phyloP scores from a whole-genome alignment of 169 alveolate genomes.

The Plasmodium cynomolgi region DNA sequence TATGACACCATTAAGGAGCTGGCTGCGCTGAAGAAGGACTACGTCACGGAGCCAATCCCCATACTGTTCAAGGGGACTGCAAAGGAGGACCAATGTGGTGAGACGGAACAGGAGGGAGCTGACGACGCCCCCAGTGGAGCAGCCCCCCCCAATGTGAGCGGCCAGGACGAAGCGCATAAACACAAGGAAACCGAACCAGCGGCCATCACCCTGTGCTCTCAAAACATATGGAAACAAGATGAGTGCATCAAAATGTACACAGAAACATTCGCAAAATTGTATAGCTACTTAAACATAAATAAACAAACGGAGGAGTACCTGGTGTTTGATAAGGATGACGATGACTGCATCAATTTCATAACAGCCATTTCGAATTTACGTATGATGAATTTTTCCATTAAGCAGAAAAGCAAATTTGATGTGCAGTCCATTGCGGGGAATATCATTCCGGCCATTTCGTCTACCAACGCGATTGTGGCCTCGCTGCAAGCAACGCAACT shows the following conservation, averaged over 20 bases:
- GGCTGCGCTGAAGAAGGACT: slow-evolving; percentile 57
- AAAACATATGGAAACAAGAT: slow-evolving; percentile 51
- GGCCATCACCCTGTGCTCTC: slow-evolving; percentile 15
- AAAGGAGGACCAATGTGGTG: neutral
- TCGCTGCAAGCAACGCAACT: slow-evolving; percentile 93
- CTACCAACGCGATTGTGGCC: slow-evolving; percentile 96
- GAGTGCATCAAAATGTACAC: slow-evolving; percentile 61
- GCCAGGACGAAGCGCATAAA: neutral
- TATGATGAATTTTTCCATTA: slow-evolving; percentile 91
- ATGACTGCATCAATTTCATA: slow-evolving; percentile 90
- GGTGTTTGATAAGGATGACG: slow-evolving; percentile 95
- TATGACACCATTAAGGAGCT: slow-evolving; percentile 76
- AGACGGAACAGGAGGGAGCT: neutral
- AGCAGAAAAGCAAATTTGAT: slow-evolving; percentile 83
- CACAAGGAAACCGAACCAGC: neutral
- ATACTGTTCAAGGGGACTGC: slow-evolving; percentile 8
- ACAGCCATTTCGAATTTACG: slow-evolving; percentile 93
- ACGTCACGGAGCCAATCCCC: slow-evolving; percentile 30
- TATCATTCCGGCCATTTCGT: slow-evolving; percentile 96
- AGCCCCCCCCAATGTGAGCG: neutral
- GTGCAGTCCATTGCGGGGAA: slow-evolving; percentile 97
- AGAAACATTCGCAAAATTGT: slow-evolving; percentile 30
- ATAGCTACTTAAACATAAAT: slow-evolving; percentile 46
- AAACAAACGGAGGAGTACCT: slow-evolving; percentile 75
- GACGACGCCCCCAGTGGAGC: neutral